These are phyloP conservation scores for Plasmodium chabaudi DNA, from an alignment of 169 alveolate species.

Conservation along the genomic window DNA sequence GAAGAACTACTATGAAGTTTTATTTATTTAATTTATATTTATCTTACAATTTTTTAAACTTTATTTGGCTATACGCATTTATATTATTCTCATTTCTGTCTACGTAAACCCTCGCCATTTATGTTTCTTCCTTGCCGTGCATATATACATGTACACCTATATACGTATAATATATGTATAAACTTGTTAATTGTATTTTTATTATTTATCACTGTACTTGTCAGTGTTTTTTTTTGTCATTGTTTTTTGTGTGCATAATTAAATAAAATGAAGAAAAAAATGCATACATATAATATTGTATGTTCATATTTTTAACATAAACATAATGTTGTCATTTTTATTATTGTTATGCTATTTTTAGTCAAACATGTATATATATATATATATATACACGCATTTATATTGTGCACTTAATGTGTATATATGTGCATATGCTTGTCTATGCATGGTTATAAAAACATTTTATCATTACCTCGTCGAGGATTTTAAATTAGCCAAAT, in stretches of 20 bases:
- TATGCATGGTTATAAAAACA: not conserved
- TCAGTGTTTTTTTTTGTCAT: not conserved
- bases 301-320: not conserved
- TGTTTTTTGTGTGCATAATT: not conserved
- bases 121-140: too few relatives aligned
- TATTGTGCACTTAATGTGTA: not conserved
- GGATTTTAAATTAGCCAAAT: not conserved
- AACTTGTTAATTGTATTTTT: not conserved
- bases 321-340: too few relatives aligned
- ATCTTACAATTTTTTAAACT: not conserved
- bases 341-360: too few relatives aligned
- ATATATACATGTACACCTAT: too few relatives aligned
- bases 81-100: not conserved
- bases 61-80: not conserved
- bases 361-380: too few relatives aligned
- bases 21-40: not conserved
- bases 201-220: not conserved
- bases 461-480: not conserved
- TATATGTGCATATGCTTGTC: not conserved
- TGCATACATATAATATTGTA: not conserved
- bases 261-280: not conserved
- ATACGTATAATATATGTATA: not conserved
- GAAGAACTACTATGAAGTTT: conserved; percentile 21
- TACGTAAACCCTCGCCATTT: too few relatives aligned
- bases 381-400: too few relatives aligned